Conservation (phyloP, 805 yeast species). For the Ogataea paraovalis region DNA sequence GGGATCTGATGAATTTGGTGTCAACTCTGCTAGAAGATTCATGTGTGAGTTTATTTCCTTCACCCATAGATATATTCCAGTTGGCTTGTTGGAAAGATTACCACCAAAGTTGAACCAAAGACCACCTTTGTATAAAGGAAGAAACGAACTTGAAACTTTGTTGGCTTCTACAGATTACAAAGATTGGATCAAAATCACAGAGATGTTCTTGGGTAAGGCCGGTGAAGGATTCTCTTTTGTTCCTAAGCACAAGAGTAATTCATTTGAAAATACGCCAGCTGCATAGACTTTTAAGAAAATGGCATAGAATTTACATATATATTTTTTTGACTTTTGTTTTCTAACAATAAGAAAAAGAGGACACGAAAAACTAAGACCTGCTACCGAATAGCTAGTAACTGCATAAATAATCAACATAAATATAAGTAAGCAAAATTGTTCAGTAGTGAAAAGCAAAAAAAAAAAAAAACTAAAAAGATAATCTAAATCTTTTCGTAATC, state of each 20-base stretch:
- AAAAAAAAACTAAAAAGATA: not conserved
- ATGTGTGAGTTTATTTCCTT: conserved; percentile 93
- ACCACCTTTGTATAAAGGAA: conserved; percentile 90
- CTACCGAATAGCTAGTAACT: not conserved
- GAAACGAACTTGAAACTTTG: conserved; percentile 88
- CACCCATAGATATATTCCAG: conserved; percentile 91
- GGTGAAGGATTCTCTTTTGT: conserved; percentile 69
- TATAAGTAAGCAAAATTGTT: not conserved
- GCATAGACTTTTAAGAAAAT: not conserved
- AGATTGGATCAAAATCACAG: conserved; percentile 96
- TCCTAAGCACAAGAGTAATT: conserved; percentile 94
- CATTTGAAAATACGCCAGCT: conserved; percentile 41
- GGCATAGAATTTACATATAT: not conserved
- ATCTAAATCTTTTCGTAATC: conserved; percentile 48
- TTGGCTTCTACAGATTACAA: conserved; percentile 78
- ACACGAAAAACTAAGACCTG: not conserved
- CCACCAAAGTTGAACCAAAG: conserved; percentile 91
- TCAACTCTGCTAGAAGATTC: conserved; percentile 81
- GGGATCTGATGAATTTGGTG: conserved; percentile 97
- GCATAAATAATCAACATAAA: not conserved
- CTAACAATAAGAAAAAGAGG: not conserved
- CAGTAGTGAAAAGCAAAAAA: not conserved
- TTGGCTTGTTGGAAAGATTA: conserved; percentile 82
- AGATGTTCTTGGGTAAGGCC: conserved; percentile 89
- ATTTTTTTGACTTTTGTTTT: not conserved